Evolutionary conservation across 371 early-diverging fungal genomes (phyloP).

Genomic region (Actinomortierella wolfii): DNA sequence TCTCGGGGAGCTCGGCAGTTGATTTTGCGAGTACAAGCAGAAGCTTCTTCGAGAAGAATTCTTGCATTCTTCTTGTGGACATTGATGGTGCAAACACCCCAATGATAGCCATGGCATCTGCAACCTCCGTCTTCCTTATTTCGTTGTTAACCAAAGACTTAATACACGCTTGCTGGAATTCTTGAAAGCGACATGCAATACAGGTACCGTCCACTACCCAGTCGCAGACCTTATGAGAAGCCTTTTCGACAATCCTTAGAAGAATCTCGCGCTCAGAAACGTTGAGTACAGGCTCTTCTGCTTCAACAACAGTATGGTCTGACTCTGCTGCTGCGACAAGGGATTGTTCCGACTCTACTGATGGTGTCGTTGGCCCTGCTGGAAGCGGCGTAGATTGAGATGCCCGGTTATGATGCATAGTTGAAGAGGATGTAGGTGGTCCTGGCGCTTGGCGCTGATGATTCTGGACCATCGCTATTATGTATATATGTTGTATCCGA

Average conservation of each 20-base stretch:
- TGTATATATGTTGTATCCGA: neutral
- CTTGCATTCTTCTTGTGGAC: conserved; percentile 13
- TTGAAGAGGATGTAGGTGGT: conserved; percentile 6
- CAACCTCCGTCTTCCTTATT: conserved; percentile 13
- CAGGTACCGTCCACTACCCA: conserved; percentile 3
- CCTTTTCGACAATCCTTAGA: conserved; percentile 4
- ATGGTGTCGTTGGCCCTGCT: conserved; percentile 6
- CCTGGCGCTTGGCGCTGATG: conserved; percentile 1
- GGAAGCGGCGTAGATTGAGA: too few relatives aligned
- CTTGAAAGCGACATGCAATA: conserved; percentile 12
- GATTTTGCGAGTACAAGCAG: conserved; percentile 4
- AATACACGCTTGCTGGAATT: conserved; percentile 11
- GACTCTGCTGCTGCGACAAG: conserved; percentile 8
- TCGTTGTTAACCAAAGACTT: conserved; percentile 11
- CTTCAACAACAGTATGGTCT: neutral
- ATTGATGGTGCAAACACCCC: conserved; percentile 18
- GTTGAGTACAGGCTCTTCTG: conserved; percentile 1
- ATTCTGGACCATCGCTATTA: neutral
- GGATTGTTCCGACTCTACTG: conserved; percentile 6
- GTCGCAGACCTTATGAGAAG: conserved; percentile 12
- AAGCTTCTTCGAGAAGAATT: conserved; percentile 8
- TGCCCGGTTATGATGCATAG: too few relatives aligned
- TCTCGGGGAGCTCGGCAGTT: conserved; percentile 8
- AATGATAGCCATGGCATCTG: conserved; percentile 15
- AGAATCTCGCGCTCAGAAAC: conserved; percentile 5